Base-by-base conservation (phyloP, 805 yeast species). In the Candida manassasensis region DNA sequence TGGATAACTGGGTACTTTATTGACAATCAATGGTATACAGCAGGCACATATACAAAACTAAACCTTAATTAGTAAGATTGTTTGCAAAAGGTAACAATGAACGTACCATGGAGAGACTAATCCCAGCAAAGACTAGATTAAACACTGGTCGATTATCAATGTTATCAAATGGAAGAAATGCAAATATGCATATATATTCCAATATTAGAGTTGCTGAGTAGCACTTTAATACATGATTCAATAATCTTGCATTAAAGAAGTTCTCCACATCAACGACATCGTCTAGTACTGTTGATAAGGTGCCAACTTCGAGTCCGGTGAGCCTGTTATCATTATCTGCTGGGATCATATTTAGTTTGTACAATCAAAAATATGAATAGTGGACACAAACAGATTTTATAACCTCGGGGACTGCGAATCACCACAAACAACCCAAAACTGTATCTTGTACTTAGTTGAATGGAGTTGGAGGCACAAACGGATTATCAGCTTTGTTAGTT, bases 81-180 rank as follows among this genome's bases (percentile, higher is more conserved):
- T 21, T 21, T 21, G 10, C 7, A 21, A 21, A 8, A 7, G 22
- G 10, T 21, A 21, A 8, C 22, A 21, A 10, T 21, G 5, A 31
- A 41, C 52, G 22, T 44, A 55, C 59, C 54, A 49, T 44, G 3
- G 50, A 18, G 2, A 50, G 36, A 12, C 49, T 47, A 34, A 44
- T 57, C 4, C 54, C 12, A 16, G 41, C 39, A 3, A 59, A 32
- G 1, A 55, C 36, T 7, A 60, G 40, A 6, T 49, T 38, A 1
- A 57, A 38, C 1, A 50, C 19, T 0, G 69, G 69, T 8, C 69
- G 42, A 29, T 59, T 49, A 21, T 52, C 55, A 2, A 64, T 55
- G 12, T 49, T 49, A 13, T 61, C 65, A 35, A 59, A 59, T 1
- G 70, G 69, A 10, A 60, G 57, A 9, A 53, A 49, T 9, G 52